Conservation (phyloP, 163 green algal species). For the Chlorella variabilis region DNA sequence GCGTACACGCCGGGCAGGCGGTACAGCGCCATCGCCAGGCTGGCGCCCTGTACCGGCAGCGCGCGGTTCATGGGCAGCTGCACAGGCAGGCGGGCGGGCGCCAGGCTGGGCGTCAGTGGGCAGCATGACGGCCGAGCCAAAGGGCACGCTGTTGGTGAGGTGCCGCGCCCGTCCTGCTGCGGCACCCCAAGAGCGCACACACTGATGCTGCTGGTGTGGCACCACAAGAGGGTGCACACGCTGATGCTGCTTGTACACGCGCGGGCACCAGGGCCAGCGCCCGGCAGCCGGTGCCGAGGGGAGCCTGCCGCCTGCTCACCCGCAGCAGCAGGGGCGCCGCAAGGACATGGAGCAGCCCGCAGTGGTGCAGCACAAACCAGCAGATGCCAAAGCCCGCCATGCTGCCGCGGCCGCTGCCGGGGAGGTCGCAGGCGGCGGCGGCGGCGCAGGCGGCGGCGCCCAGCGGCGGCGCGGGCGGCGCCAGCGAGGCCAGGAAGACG, state of each 20-base stretch:
- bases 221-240: no score
- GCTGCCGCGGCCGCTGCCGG: not conserved
- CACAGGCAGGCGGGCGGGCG: not conserved
- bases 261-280: not conserved
- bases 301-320: constrained; percentile 1
- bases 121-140: not conserved
- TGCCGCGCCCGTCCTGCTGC: no score
- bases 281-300: no score
- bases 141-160: no score
- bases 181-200: no score
- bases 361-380: constrained; percentile 28
- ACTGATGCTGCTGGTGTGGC: no score
- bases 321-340: constrained; percentile 14
- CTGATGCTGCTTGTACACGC: not conserved
- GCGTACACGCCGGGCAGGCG: not conserved
- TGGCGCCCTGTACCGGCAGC: constrained; percentile 9
- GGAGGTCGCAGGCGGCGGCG: no score
- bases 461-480: no score
- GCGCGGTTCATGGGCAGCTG: constrained; percentile 12
- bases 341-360: constrained; percentile 4
- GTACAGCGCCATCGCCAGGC: constrained; percentile 21
- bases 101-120: not conserved
- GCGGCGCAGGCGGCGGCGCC: no score
- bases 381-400: constrained; percentile 28
- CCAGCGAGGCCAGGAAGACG: constrained; percentile 14